Conservation (phyloP, 139 green algal genomes). For the Chlorella sorokiniana region DNA sequence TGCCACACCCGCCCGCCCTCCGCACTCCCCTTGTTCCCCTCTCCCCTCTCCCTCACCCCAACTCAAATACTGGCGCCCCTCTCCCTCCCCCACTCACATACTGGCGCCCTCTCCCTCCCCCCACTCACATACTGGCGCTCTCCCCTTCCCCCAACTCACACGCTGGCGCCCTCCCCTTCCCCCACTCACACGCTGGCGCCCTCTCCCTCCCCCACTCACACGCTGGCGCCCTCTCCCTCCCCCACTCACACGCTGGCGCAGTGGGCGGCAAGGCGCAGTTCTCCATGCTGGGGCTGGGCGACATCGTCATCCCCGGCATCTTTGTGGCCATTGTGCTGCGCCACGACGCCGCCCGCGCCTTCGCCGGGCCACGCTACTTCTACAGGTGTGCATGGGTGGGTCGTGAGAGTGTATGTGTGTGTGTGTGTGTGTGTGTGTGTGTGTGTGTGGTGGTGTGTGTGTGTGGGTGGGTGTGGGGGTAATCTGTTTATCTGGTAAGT, state of each 20-base stretch:
- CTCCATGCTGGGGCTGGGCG: conserved; percentile 96
- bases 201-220: background rate
- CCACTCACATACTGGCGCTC: background rate
- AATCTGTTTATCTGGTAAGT: too few relatives aligned
- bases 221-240: background rate
- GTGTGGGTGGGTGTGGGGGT: too few relatives aligned
- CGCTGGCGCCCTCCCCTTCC: background rate
- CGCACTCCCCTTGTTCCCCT: background rate
- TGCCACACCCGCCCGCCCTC: too few relatives aligned
- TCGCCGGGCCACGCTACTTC: conserved; percentile 37
- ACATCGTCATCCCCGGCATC: conserved; percentile 93
- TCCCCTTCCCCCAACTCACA: background rate
- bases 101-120: too few relatives aligned
- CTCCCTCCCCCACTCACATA: background rate
- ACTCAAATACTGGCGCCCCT: background rate
- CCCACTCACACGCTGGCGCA: background rate
- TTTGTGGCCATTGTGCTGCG: conserved; percentile 96
- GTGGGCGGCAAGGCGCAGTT: conserved; percentile 61
- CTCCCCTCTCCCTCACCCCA: background rate
- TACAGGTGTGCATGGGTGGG: conserved; percentile 30
- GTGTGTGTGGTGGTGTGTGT: background rate
- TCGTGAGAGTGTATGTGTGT: too few relatives aligned
- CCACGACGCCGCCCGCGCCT: conserved; percentile 71
- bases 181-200: background rate
- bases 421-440: background rate